Base-by-base conservation (phyloP, 805 yeast species). In the Metschnikowia hibisci region DNA sequence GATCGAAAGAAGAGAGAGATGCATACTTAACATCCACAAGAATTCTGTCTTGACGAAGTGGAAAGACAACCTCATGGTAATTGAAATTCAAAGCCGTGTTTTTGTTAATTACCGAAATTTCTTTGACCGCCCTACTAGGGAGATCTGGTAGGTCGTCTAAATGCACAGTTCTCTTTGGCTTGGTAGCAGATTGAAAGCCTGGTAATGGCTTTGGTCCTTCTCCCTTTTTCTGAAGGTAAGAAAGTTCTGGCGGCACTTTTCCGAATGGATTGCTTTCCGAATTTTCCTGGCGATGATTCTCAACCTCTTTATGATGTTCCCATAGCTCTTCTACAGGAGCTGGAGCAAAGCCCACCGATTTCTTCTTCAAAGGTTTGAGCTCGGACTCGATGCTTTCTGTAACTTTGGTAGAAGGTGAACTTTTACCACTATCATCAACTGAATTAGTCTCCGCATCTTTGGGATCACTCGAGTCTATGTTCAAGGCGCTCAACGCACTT, bases 1-100 rank as follows among this genome's bases (percentile, higher is more conserved):
- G 55, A 55, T 85, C 95, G 39, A 77, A 69, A 2, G 91, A 85
- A 53, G 81, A 82, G 30, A 86, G 63, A 1, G 84, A 77, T 1
- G 78, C 81, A 44, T 77, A 77, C 35, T 67, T 66, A 18, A 83
- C 78, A 50, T 81, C 76, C 10, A 86, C 78, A 15, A 84, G 66
- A 4, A 84, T 55, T 40, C 71, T 70, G 52, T 69, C 67, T 25
- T 68, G 57, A 6, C 69, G 62, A 37, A 80, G 62, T 2, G 83
- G 85, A 16, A 73, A 54, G 23, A 70, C 70, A 37, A 77, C 69
- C 32, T 71, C 72, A 16, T 68, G 70, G 50, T 76, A 73, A 49
- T 77, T 76, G 57, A 80, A 81, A 28, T 78, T 77, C 53, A 81
- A 69, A 38, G 63, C 69, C 1, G 72, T 68, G 37, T 64, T 61